These are phyloP conservation scores for Aspergillus pseudoviridinutans DNA, from an alignment of 2,329 filamentous ascomycete species.

Conservation along the genomic window DNA sequence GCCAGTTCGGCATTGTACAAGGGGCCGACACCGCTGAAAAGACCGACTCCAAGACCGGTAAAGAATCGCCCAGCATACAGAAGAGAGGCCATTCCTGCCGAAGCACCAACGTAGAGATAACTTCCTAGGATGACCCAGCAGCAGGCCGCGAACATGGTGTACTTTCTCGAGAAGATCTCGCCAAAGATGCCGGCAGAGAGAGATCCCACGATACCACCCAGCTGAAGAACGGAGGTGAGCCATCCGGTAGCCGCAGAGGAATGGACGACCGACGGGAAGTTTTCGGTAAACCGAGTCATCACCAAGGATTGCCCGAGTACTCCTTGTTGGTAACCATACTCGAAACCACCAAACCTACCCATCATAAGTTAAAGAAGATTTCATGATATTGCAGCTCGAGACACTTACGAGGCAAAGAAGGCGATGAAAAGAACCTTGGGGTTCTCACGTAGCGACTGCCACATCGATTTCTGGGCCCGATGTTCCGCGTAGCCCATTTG, in stretches of 20 bases:
- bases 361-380: neutral
- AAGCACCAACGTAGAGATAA: conserved; percentile 28
- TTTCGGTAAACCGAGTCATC: conserved; percentile 48
- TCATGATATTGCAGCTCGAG: neutral
- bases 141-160: conserved; percentile 49
- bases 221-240: conserved; percentile 51
- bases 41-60: conserved; percentile 28
- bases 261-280: conserved; percentile 44
- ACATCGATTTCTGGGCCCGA: conserved; percentile 21
- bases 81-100: conserved; percentile 18
- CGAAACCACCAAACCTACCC: conserved; percentile 42
- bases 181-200: conserved; percentile 45
- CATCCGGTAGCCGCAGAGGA: conserved; percentile 37
- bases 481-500: conserved; percentile 4
- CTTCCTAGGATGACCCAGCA: conserved; percentile 47
- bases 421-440: conserved; percentile 51
- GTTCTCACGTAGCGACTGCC: conserved; percentile 30
- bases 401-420: conserved; percentile 42
- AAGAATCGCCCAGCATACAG: conserved; percentile 29
- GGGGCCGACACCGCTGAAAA: conserved; percentile 38
- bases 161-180: conserved; percentile 50
- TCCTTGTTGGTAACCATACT: conserved; percentile 48
- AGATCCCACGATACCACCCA: conserved; percentile 46
- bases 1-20: conserved; percentile 51
- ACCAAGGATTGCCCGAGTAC: conserved; percentile 44